These are phyloP conservation scores for Xenoacremonium recifei DNA, from an alignment of 2,329 filamentous ascomycete species.

Conservation along the genomic window DNA sequence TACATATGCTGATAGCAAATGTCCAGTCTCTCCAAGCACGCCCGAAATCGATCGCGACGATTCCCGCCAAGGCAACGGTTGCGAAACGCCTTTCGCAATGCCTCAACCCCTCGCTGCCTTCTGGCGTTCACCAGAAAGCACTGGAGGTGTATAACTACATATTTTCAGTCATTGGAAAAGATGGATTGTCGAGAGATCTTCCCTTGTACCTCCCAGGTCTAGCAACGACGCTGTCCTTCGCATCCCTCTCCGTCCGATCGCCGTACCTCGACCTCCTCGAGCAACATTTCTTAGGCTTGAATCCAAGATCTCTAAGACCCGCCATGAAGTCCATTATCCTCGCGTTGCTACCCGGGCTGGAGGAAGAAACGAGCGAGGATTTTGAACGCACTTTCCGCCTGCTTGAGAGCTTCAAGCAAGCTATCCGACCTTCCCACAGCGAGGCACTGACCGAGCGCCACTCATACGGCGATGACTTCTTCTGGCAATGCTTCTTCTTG, in stretches of 20 bases:
- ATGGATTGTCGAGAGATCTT: conserved; percentile 78
- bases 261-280: conserved; percentile 84
- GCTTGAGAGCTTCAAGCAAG: conserved; percentile 72
- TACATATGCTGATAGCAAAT: conserved; percentile 4
- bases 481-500: conserved; percentile 97
- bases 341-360: conserved; percentile 84
- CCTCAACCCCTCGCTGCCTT: conserved; percentile 87
- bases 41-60: conserved; percentile 65
- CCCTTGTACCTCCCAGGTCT: conserved; percentile 87
- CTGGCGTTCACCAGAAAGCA: conserved; percentile 95
- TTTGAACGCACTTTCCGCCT: conserved; percentile 85
- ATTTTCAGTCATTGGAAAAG: conserved; percentile 80
- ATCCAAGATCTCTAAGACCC: conserved; percentile 71
- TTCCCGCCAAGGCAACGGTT: conserved; percentile 80
- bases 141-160: conserved; percentile 91
- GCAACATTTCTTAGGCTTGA: conserved; percentile 70
- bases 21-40: conserved; percentile 81
- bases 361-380: conserved; percentile 96
- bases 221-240: conserved; percentile 86
- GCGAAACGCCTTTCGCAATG: conserved; percentile 94
- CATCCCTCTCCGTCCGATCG: conserved; percentile 85
- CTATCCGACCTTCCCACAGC: conserved; percentile 56
- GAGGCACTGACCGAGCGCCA: conserved; percentile 51
- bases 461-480: conserved; percentile 75
- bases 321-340: conserved; percentile 89